Conservation (phyloP, 345 rosid species). For the Punica granatum region DNA sequence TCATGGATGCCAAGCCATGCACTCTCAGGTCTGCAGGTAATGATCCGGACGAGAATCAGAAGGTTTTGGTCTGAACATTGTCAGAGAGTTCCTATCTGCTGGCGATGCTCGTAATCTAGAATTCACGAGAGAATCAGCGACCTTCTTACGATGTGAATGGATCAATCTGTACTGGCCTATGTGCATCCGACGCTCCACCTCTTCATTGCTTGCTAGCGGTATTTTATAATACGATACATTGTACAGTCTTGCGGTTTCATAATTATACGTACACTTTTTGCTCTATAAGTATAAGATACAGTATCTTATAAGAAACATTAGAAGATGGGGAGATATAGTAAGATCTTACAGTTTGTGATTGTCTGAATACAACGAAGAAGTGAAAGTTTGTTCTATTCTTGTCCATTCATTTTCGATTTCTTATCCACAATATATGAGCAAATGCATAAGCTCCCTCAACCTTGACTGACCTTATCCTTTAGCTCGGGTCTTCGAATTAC, state of each 20-base stretch:
- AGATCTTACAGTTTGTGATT: background rate
- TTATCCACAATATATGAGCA: too few species aligned
- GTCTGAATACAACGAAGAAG: background rate
- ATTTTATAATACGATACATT: too few species aligned
- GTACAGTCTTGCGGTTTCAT: background rate
- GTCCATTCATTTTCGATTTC: background rate
- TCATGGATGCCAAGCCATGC: slow-evolving; percentile 58
- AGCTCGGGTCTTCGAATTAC: too few species aligned
- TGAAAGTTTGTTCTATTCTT: background rate
- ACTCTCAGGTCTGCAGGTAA: slow-evolving; percentile 20
- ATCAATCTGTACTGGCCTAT: too few species aligned
- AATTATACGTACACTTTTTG: background rate
- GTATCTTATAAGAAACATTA: background rate
- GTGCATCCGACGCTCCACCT: too few species aligned
- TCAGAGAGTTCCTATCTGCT: too few species aligned
- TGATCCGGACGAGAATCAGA: slow-evolving; percentile 12
- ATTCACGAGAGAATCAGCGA: too few species aligned
- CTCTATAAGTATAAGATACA: background rate
- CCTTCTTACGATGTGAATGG: background rate
- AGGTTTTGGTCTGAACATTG: slow-evolving; percentile 9
- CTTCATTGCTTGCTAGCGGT: too few species aligned
- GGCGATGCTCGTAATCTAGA: too few species aligned
- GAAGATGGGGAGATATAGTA: background rate
- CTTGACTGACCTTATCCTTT: too few species aligned
- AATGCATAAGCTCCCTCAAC: too few species aligned